Conservation (phyloP, 768 basidiomycete species). For the Hygrocybe coccinea region DNA sequence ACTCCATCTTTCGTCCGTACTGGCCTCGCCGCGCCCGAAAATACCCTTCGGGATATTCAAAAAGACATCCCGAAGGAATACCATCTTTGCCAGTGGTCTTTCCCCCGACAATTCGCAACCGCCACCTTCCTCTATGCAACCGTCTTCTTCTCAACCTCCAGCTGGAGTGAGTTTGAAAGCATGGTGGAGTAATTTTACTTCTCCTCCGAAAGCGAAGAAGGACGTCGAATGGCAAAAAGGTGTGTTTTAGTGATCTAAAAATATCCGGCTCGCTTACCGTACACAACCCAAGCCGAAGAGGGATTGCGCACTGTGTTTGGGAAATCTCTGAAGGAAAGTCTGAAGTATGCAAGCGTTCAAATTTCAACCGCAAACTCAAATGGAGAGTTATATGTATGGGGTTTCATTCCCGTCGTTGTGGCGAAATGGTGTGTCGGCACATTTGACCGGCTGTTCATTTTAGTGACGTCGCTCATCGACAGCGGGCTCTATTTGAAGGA, state of each 20-base stretch:
- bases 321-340: slow-evolving; percentile 74
- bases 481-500: slow-evolving; percentile 95
- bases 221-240: slow-evolving; percentile 39
- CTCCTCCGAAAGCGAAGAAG: slow-evolving; percentile 58
- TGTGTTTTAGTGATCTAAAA: slow-evolving; percentile 25
- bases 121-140: not conserved
- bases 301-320: slow-evolving; percentile 69
- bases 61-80: not conserved
- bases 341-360: slow-evolving; percentile 86
- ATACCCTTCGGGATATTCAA: slow-evolving; percentile 1
- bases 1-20: not conserved
- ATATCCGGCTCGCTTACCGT: not conserved
- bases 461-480: slow-evolving; percentile 3
- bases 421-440: slow-evolving; percentile 79
- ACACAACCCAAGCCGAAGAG: slow-evolving; percentile 13
- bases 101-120: not conserved
- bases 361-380: slow-evolving; percentile 84
- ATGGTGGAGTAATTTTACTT: slow-evolving; percentile 79
- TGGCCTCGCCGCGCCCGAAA: not conserved
- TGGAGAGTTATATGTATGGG: slow-evolving; percentile 86
- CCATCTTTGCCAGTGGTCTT: not conserved
- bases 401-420: slow-evolving; percentile 93
- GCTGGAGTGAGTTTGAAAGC: slow-evolving; percentile 62
- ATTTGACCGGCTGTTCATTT: slow-evolving; percentile 9
- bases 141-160: slow-evolving; percentile 22